Percentiles rank a stretch among this genome's conserved stretches.
Conservation (phyloP, 805 yeast genomes). For the Saccharomycopsis fodiens region DNA sequence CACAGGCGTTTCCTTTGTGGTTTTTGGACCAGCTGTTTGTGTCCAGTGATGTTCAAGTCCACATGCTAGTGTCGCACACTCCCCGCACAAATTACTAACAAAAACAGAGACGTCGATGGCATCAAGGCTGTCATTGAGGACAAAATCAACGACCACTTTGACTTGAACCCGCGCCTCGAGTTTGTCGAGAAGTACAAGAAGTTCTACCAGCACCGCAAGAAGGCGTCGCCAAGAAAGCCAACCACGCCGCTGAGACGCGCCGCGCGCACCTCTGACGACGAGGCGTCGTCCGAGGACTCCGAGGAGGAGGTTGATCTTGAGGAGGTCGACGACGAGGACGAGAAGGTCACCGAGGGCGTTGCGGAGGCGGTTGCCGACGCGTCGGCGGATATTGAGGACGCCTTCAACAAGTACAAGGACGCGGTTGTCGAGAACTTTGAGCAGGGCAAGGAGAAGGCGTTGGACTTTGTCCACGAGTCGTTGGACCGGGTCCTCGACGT, state of each 20-base stretch:
- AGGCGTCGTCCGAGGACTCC: neutral
- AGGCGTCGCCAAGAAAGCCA: constrained; percentile 24
- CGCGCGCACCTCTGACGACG: neutral
- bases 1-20: no score
- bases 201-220: constrained; percentile 21
- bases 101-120: constrained; percentile 24
- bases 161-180: constrained; percentile 28
- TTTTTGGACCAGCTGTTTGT: neutral
- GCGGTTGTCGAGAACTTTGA: constrained; percentile 2
- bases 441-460: constrained; percentile 1
- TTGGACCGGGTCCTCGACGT: neutral
- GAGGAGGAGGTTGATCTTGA: constrained; percentile 10
- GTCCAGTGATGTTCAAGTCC: neutral
- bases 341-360: constrained; percentile 5
- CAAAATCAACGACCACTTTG: constrained; percentile 25
- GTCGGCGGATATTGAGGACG: neutral
- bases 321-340: constrained; percentile 16
- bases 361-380: neutral
- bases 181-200: constrained; percentile 23
- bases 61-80: constrained; percentile 17
- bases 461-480: neutral
- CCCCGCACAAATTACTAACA: constrained; percentile 16
- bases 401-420: constrained; percentile 8
- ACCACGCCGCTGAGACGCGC: constrained; percentile 1
- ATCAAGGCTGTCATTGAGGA: constrained; percentile 27